Base-by-base conservation (phyloP, 257 asterid species). In the Ehretia macrophylla region DNA sequence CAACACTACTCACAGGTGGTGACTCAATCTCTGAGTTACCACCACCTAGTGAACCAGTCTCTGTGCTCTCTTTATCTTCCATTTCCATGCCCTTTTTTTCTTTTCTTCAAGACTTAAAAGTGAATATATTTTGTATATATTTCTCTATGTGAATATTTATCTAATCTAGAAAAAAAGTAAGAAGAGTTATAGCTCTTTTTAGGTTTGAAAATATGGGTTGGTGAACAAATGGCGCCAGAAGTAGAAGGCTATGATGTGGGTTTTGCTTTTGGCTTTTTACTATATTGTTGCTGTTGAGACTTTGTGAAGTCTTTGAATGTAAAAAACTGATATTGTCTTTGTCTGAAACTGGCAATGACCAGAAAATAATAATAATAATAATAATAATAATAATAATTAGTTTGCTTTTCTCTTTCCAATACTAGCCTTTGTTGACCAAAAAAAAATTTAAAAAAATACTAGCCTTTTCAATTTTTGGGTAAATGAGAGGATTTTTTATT, bases 31-130 rank as follows among this genome's bases (percentile, higher is more conserved):
- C 86, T 32, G 80, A 78, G 69, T 72, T 72, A 11, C 72, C 86
- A 19, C 79, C 23, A 14, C 14, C 70, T 3, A 69, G 69, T 20
- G 94, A 85, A 42, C 96, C 96, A 12, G 91, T 76, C 44, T 82
- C 94, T 39, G 92, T 79, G 69, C 85, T 87, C 62, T 77, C 91
- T 49, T 81, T 82, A 68, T 81, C 94, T 20, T 78, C 88, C 64
- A 77, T 72, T 37, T 80, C 91, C 89, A 81, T 80, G 22, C 12
- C 51, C 51, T 55, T 49, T n/a, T 13, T 14, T 11, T 42, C 48
- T 55, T 42, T 22, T 16, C 14, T 62, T 52, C 8, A 45, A 60
- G 4, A 19, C 32, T 16, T 47, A 8, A 56, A 42, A 14, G 8
- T 35, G 1, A 5, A 10, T 1, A 8, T 27, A 27, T 27, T 27